Evolutionary conservation across 805 yeast genomes (phyloP).

Genomic region (Ogataea naganishii): DNA sequence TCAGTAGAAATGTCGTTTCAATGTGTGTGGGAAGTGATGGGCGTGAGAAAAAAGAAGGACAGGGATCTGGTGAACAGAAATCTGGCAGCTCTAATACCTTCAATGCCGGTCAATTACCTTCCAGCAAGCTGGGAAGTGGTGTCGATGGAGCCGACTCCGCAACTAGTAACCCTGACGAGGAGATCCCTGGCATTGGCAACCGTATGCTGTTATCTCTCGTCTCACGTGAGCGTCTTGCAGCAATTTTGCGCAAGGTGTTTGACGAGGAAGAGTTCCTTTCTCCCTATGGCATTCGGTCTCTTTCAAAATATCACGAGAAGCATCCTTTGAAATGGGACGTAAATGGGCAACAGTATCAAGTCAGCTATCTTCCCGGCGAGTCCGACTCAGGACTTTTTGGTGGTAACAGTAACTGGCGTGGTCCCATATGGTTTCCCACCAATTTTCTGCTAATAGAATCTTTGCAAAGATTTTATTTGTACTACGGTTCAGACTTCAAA

Average conservation of each 20-base stretch:
- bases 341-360: slow-evolving; percentile 61
- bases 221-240: slow-evolving; percentile 65
- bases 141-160: too few relatives aligned
- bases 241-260: slow-evolving; percentile 71
- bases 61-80: too few relatives aligned
- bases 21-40: too few relatives aligned
- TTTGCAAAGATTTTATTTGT: slow-evolving; percentile 75
- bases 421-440: slow-evolving; percentile 95
- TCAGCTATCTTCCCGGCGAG: slow-evolving; percentile 77
- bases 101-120: too few relatives aligned
- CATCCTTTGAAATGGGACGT: slow-evolving; percentile 82
- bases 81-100: too few relatives aligned
- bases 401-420: slow-evolving; percentile 95
- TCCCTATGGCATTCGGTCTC: slow-evolving; percentile 77
- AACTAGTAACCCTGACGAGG: too few relatives aligned
- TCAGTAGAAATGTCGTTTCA: slow-evolving; percentile 79
- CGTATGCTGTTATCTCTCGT: slow-evolving; percentile 74
- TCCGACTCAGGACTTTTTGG: slow-evolving; percentile 92
- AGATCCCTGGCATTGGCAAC: slow-evolving; percentile 69
- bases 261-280: slow-evolving; percentile 84
- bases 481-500: slow-evolving; percentile 79
- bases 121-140: too few relatives aligned
- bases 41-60: too few relatives aligned
- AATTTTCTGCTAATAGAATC: slow-evolving; percentile 82
- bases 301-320: slow-evolving; percentile 78